Evolutionary conservation across 1,284 basidiomycete genomes (phyloP), one percentile per base, ranked within the genome.

Genomic region (Ganoderma sinense): DNA sequence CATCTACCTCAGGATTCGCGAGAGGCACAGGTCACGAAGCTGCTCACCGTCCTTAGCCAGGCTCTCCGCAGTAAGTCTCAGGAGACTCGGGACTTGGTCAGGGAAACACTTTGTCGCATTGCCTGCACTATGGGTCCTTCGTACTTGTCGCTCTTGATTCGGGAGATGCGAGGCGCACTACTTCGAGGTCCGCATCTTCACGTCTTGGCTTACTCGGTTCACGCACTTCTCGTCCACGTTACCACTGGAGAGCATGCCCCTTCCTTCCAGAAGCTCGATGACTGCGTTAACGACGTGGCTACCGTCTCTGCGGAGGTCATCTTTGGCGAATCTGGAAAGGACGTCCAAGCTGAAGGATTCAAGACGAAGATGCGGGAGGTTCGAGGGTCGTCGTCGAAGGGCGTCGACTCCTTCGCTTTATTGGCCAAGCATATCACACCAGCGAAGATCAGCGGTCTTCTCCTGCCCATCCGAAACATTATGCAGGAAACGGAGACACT

Each of bases 311-410:
- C 94, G 0, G 97, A 99, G 77, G 97, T 99, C 68, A 88, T 99
- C 65, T 99, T 99, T 78, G 97, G 97, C 18, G 91, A 96, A 77
- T 97, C 96, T 0, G 95, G 94, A 13, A 95, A 96, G 79, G 96
- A 99, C 77, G 93, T 95, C 0, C 90, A 92, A 64, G 87, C 92
- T 3, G 96, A 97, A 75, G 97, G 94, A 33, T 98, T 97, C 89
- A 96, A 93, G 84, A 97, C 96, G 20, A 98, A 96, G 82, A 94
- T 96, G 90, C 88, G 93, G 29, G 97, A 98, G 82, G 97, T 97
- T 26, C 88, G 91, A 53, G 86, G 89, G 3, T 94, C 95, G 8
- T 85, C 89, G 1, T 91, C 93, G 20, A 92, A 92, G 77, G 95
- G 92, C 4, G 83, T 97, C 59, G 96, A 98, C 79, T 91, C 94